Percentiles rank a stretch among this genome's conserved stretches.
Evolutionary conservation across 345 rosid species (phyloP).

Genomic region (Sisymbrium irio): DNA sequence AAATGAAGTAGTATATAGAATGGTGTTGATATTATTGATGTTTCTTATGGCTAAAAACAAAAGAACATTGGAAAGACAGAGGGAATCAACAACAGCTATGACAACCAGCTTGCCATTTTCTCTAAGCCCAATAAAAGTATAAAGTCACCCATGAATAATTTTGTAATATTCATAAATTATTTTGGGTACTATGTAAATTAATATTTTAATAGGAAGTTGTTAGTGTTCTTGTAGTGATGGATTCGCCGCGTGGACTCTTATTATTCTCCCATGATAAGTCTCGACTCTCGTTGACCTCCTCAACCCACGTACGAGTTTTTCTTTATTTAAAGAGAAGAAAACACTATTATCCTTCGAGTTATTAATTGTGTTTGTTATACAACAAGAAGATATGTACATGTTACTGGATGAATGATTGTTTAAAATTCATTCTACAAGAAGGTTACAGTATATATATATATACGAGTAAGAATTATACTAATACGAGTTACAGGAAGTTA

Average conservation of each 20-base stretch:
- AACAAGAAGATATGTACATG: no score
- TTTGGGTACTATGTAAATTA: not conserved
- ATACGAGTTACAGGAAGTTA: no score
- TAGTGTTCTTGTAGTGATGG: conserved; percentile 34
- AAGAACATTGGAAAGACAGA: conserved; percentile 36
- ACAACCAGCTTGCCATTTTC: conserved; percentile 33
- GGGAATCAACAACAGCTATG: conserved; percentile 46
- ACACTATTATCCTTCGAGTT: not conserved
- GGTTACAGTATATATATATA: no score
- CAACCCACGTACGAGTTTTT: conserved; percentile 21
- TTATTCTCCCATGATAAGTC: conserved; percentile 25
- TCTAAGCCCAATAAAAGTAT: conserved; percentile 15
- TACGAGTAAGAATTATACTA: no score
- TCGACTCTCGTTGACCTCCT: conserved; percentile 27
- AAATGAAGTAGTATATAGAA: no score
- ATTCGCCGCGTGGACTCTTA: conserved; percentile 34
- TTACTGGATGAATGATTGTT: no score
- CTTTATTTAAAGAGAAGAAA: not conserved
- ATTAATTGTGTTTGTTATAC: no score
- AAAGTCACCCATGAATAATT: conserved; percentile 2
- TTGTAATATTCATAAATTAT: not conserved
- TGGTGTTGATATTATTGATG: not conserved
- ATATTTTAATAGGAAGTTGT: conserved; percentile 16
- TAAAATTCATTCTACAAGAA: no score
- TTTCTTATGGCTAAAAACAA: conserved; percentile 16